These are phyloP conservation scores for Parasitella parasitica DNA, from an alignment of 371 early-diverging fungal genomes.

Conservation along the genomic window DNA sequence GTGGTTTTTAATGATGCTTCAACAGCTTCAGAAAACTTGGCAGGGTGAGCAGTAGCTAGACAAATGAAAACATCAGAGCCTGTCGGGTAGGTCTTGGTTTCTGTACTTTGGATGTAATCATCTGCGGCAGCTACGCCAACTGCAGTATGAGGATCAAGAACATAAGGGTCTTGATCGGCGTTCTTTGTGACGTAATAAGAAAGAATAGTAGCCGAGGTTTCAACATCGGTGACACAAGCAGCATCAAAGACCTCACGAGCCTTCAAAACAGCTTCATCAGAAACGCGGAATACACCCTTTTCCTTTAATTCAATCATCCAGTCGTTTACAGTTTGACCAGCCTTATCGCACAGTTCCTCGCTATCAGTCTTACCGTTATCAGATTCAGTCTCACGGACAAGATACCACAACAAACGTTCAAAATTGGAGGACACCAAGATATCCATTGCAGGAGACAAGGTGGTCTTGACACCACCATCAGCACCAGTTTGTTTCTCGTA, in stretches of 20 bases:
- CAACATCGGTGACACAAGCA: slow-evolving; percentile 69
- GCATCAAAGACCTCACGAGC: slow-evolving; percentile 80
- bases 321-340: slow-evolving; percentile 57
- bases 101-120: slow-evolving; percentile 25
- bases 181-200: slow-evolving; percentile 58
- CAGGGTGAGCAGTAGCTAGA: slow-evolving; percentile 94
- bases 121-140: slow-evolving; percentile 92
- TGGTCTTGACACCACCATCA: slow-evolving; percentile 72
- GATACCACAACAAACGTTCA: slow-evolving; percentile 93
- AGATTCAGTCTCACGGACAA: slow-evolving; percentile 63
- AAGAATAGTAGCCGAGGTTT: slow-evolving; percentile 76
- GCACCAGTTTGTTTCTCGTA: slow-evolving; percentile 71
- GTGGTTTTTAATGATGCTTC: slow-evolving; percentile 68
- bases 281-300: slow-evolving; percentile 73
- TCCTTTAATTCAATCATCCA: slow-evolving; percentile 86
- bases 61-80: slow-evolving; percentile 60
- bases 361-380: slow-evolving; percentile 32
- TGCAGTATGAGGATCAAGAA: slow-evolving; percentile 96
- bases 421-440: slow-evolving; percentile 95
- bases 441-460: slow-evolving; percentile 97
- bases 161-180: slow-evolving; percentile 59
- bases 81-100: slow-evolving; percentile 29
- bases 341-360: slow-evolving; percentile 47
- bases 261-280: slow-evolving; percentile 56
- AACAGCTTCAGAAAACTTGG: slow-evolving; percentile 94